These are phyloP conservation scores for Ustilago xerochloae DNA, from an alignment of 1,284 basidiomycete genomes.

Conservation along the genomic window DNA sequence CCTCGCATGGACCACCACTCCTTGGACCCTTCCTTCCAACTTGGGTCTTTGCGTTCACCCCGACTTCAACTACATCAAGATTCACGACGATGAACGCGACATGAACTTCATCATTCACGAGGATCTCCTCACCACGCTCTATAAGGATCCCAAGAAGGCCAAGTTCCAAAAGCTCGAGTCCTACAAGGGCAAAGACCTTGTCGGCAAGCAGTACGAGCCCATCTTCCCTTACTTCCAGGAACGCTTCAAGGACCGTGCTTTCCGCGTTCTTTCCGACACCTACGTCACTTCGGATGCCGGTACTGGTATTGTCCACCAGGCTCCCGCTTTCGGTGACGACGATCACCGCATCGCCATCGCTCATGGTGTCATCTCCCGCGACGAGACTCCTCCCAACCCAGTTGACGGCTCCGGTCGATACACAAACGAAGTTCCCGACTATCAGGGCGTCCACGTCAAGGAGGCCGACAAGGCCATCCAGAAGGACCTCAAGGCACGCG, in stretches of 20 bases:
- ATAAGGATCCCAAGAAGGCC: slow-evolving; percentile 97
- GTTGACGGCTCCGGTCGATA: slow-evolving; percentile 90
- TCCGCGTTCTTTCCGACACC: slow-evolving; percentile 86
- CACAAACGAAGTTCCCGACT: slow-evolving; percentile 89
- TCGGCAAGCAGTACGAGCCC: slow-evolving; percentile 95
- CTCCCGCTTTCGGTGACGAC: slow-evolving; percentile 98
- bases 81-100: slow-evolving; percentile 88
- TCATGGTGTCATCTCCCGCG: slow-evolving; percentile 81
- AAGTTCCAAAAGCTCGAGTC: slow-evolving; percentile 88
- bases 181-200: slow-evolving; percentile 90
- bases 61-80: slow-evolving; percentile 95
- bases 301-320: slow-evolving; percentile 99
- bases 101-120: slow-evolving; percentile 94
- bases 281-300: slow-evolving; percentile 95
- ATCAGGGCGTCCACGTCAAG: slow-evolving; percentile 91
- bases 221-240: slow-evolving; percentile 97
- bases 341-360: slow-evolving; percentile 93
- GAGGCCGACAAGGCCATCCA: slow-evolving; percentile 94
- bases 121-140: slow-evolving; percentile 84
- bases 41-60: slow-evolving; percentile 95
- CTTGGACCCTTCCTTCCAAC: slow-evolving; percentile 98
- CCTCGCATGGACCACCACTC: slow-evolving; percentile 98
- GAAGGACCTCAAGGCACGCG: slow-evolving; percentile 87
- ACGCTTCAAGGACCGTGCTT: slow-evolving; percentile 90
- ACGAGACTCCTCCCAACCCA: slow-evolving; percentile 95